Percentiles rank a stretch among this genome's conserved stretches.
phyloP scores from a whole-genome alignment of 2,329 filamentous ascomycete genomes.

The Alternaria longipes region DNA sequence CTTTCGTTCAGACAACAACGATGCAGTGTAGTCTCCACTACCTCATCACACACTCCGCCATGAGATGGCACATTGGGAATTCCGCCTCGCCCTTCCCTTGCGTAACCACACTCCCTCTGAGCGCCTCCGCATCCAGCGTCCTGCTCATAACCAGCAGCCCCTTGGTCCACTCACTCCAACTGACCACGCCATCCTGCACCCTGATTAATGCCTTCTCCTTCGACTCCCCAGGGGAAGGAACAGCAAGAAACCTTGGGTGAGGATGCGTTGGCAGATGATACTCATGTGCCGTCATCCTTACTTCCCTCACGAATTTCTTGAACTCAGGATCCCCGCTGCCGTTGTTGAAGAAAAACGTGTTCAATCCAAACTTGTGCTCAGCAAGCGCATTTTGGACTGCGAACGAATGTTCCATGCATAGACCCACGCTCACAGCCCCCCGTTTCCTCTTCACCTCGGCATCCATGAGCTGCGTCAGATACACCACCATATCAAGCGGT shows the following conservation, averaged over 20 bases:
- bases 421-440: constrained; percentile 23
- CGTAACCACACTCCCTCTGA: not conserved
- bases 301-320: constrained; percentile 15
- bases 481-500: constrained; percentile 29
- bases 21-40: not conserved
- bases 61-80: constrained; percentile 11
- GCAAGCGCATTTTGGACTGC: constrained; percentile 18
- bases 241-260: not conserved
- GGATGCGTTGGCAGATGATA: not conserved
- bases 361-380: constrained; percentile 26
- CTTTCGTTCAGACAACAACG: not conserved
- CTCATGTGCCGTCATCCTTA: constrained; percentile 16
- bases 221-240: not conserved
- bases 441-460: constrained; percentile 18
- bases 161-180: not conserved
- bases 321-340: not conserved
- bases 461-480: constrained; percentile 28
- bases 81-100: not conserved
- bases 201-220: constrained; percentile 9
- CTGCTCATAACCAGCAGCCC: constrained; percentile 11
- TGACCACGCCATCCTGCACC: not conserved
- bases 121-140: not conserved
- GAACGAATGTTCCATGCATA: constrained; percentile 25
- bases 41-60: constrained; percentile 2
- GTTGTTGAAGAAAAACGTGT: constrained; percentile 12